Conservation (phyloP, 1,284 basidiomycete genomes). For the Ustilago lituana region DNA sequence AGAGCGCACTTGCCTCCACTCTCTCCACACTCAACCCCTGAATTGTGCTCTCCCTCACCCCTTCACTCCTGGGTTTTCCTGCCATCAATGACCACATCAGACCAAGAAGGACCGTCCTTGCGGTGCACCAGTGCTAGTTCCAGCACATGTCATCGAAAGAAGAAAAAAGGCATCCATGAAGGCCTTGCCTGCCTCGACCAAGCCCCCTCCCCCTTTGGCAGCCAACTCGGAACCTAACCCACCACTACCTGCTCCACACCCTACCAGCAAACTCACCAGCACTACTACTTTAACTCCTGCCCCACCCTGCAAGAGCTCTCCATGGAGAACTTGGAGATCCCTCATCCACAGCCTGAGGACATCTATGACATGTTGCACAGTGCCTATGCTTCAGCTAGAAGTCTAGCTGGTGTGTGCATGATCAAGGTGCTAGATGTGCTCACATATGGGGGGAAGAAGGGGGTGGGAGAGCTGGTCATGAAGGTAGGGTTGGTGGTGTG, state of each 20-base stretch:
- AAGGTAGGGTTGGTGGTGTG: constrained; percentile 8
- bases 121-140: too few species aligned
- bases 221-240: constrained; percentile 5
- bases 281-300: constrained; percentile 5
- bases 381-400: constrained; percentile 6
- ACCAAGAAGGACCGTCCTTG: neutral
- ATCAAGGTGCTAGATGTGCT: neutral
- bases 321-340: constrained; percentile 9
- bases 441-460: constrained; percentile 8
- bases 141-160: too few species aligned
- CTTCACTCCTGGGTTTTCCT: constrained; percentile 8
- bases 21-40: too few species aligned
- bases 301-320: constrained; percentile 1
- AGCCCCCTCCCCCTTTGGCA: constrained; percentile 18
- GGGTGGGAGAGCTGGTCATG: neutral
- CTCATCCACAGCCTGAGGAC: constrained; percentile 6
- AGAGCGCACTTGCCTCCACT: neutral
- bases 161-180: constrained; percentile 2
- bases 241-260: constrained; percentile 6
- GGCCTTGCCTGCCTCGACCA: constrained; percentile 11
- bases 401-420: neutral
- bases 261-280: constrained; percentile 1
- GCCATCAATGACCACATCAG: neutral
- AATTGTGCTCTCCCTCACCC: neutral
- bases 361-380: constrained; percentile 7